phyloP scores from a whole-genome alignment of 2,329 filamentous ascomycete genomes.

The Alternaria sp. region DNA sequence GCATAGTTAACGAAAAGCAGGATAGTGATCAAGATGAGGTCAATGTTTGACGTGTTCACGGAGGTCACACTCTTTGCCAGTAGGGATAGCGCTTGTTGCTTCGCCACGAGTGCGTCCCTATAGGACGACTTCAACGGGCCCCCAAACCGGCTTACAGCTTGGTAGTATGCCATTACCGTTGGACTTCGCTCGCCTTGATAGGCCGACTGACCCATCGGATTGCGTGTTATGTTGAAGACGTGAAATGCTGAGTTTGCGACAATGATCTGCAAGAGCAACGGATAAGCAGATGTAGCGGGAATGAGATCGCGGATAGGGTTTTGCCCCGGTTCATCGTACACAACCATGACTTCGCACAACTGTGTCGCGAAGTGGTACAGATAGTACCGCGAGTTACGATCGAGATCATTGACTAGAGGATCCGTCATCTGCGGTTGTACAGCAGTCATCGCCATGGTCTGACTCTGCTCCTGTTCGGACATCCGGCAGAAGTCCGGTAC shows the following conservation, averaged over 20 bases:
- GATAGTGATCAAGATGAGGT: constrained; percentile 58
- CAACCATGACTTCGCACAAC: constrained; percentile 64
- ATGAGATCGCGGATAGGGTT: constrained; percentile 62
- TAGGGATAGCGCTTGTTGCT: constrained; percentile 58
- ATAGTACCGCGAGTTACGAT: constrained; percentile 57
- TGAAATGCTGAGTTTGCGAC: constrained; percentile 61
- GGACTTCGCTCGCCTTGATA: constrained; percentile 44
- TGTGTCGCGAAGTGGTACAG: constrained; percentile 59
- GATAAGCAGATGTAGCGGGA: constrained; percentile 55
- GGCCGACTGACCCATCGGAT: constrained; percentile 46
- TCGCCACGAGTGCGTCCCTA: constrained; percentile 55
- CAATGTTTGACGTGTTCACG: constrained; percentile 45
- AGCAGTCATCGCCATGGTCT: constrained; percentile 32
- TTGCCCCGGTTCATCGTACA: constrained; percentile 56
- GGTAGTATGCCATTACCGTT: constrained; percentile 46
- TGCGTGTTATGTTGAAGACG: constrained; percentile 52
- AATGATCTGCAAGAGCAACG: constrained; percentile 58
- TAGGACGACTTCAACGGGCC: constrained; percentile 45
- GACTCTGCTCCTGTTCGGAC: constrained; percentile 13
- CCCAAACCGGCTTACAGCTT: constrained; percentile 52
- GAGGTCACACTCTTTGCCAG: constrained; percentile 48
- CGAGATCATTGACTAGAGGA: constrained; percentile 65
- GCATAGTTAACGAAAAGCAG: constrained; percentile 61
- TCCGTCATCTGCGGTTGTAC: constrained; percentile 60
- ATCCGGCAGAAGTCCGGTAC: background rate